A percentile compares a stretch with the other conserved stretches of the same genome.
These are phyloP conservation scores for Schizopora paradoxa DNA, from an alignment of 1,284 basidiomycete species.

Conservation along the genomic window DNA sequence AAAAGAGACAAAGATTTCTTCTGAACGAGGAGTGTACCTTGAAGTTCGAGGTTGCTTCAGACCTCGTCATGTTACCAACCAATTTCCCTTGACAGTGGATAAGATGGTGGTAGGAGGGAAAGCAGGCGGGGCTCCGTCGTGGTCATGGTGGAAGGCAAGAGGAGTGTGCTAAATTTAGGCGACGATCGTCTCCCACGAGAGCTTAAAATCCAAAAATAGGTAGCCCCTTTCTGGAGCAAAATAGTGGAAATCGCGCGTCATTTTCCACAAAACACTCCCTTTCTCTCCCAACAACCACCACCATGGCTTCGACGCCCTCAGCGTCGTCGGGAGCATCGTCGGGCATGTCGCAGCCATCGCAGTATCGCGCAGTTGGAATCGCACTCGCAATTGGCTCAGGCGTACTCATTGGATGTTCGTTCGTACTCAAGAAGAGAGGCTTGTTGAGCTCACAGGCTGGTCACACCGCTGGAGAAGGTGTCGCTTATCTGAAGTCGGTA, in stretches of 20 bases:
- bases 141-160: not conserved
- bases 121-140: not conserved
- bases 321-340: not conserved
- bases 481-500: conserved; percentile 90
- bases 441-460: conserved; percentile 66
- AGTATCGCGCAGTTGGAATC: conserved; percentile 50
- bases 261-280: not conserved
- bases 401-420: conserved; percentile 87
- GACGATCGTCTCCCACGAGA: too few relatives aligned
- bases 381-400: conserved; percentile 82
- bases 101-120: not conserved
- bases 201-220: too few relatives aligned
- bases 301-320: conserved; percentile 1
- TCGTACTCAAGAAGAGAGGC: conserved; percentile 96
- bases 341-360: conserved; percentile 7
- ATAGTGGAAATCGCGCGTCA: not conserved
- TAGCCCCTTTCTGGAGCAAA: not conserved
- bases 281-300: not conserved
- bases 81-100: not conserved
- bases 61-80: conserved; percentile 48
- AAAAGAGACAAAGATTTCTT: conserved; percentile 4
- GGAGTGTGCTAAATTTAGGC: too few relatives aligned
- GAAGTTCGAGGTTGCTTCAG: conserved; percentile 61
- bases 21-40: conserved; percentile 34
- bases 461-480: conserved; percentile 81